Conservation (phyloP, 2,329 filamentous ascomycete genomes). For the Periconia sp. region DNA sequence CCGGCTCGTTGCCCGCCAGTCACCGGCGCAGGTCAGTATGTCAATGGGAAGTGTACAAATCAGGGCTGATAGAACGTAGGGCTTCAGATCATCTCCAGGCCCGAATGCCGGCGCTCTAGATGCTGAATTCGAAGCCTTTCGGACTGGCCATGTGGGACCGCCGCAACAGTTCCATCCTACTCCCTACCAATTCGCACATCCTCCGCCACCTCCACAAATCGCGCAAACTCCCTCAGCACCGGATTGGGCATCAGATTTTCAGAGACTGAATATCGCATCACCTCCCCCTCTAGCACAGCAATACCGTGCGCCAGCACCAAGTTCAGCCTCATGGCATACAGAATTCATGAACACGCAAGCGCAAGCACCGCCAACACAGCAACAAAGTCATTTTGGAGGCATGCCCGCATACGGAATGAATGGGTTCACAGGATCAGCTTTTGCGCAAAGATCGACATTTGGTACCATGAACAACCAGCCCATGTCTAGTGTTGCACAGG, state of each 20-base stretch:
- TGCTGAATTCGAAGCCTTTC: constrained; percentile 73
- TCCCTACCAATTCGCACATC: constrained; percentile 42
- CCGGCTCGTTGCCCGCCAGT: constrained; percentile 62
- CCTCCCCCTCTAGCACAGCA: constrained; percentile 51
- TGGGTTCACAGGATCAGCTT: constrained; percentile 30
- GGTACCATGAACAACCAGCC: constrained; percentile 18
- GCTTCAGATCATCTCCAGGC: constrained; percentile 65
- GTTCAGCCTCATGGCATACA: constrained; percentile 61
- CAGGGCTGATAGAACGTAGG: constrained; percentile 49
- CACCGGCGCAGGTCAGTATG: constrained; percentile 60
- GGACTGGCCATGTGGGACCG: constrained; percentile 55
- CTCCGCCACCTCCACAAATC: constrained; percentile 42
- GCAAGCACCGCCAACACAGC: constrained; percentile 36
- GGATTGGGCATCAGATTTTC: constrained; percentile 59
- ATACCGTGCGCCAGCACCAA: constrained; percentile 45
- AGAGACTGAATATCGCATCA: constrained; percentile 52
- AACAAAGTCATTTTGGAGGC: constrained; percentile 32
- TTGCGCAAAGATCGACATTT: constrained; percentile 27
- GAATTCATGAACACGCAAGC: constrained; percentile 60
- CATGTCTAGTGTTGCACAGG: constrained; percentile 32
- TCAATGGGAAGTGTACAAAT: background rate
- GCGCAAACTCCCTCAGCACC: constrained; percentile 42
- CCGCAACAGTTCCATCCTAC: constrained; percentile 43
- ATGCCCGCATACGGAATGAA: constrained; percentile 36
- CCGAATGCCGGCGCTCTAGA: constrained; percentile 63